A percentile compares a stretch with the other conserved stretches of the same genome.
These are phyloP conservation scores for Ogataea trehalophila DNA, from an alignment of 805 yeast genomes.

Conservation along the genomic window DNA sequence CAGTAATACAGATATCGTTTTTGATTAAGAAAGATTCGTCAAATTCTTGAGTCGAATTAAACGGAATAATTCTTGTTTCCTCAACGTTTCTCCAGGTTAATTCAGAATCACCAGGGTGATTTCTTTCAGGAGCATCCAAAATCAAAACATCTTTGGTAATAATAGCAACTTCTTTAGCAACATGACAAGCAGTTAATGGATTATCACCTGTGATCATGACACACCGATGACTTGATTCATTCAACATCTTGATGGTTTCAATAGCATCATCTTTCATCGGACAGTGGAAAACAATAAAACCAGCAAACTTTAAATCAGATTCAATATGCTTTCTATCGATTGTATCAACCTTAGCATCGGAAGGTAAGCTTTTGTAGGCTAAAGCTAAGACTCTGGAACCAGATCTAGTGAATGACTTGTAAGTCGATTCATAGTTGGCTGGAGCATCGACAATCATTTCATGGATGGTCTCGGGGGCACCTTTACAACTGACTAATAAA, in stretches of 20 bases:
- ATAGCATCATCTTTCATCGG: slow-evolving; percentile 93
- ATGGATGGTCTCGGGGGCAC: slow-evolving; percentile 96
- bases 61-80: slow-evolving; percentile 67
- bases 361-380: slow-evolving; percentile 68
- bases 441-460: slow-evolving; percentile 72
- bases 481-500: slow-evolving; percentile 81
- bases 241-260: slow-evolving; percentile 85
- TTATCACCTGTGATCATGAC: slow-evolving; percentile 99
- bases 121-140: slow-evolving; percentile 77
- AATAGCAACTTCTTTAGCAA: slow-evolving; percentile 88
- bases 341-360: slow-evolving; percentile 46
- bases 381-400: slow-evolving; percentile 97
- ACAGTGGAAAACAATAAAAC: slow-evolving; percentile 94
- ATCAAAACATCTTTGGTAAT: slow-evolving; percentile 80
- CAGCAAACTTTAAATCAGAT: slow-evolving; percentile 70
- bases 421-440: slow-evolving; percentile 73
- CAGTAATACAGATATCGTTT: slow-evolving; percentile 88
- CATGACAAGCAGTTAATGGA: slow-evolving; percentile 97
- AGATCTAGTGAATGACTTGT: slow-evolving; percentile 85
- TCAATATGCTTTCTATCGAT: slow-evolving; percentile 76
- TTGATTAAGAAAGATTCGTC: slow-evolving; percentile 52
- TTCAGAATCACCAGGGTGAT: slow-evolving; percentile 46
- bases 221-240: slow-evolving; percentile 91
- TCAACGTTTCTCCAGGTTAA: slow-evolving; percentile 83
- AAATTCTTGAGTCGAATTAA: slow-evolving; percentile 53